Percentiles rank a stretch among this genome's conserved stretches.
Evolutionary conservation across 768 basidiomycete species (phyloP).

Genomic region (Phlebiopsis flavidoalba): DNA sequence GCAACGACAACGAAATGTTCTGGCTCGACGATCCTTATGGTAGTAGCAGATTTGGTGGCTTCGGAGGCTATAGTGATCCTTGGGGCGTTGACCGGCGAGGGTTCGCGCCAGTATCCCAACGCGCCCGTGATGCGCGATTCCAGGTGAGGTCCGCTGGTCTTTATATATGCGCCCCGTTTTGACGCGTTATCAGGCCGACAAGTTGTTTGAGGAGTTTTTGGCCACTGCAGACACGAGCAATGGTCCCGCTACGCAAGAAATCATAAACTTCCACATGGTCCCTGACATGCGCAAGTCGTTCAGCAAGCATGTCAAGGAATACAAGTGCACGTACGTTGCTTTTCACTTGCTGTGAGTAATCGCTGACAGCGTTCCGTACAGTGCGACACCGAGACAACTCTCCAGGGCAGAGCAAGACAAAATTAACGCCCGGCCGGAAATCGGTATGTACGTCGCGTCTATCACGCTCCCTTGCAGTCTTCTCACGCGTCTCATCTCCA

Average conservation of each 20-base stretch:
- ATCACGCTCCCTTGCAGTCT: background rate
- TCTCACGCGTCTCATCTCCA: background rate
- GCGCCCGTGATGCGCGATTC: background rate
- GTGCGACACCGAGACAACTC: background rate
- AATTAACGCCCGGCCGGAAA: background rate
- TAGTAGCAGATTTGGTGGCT: background rate
- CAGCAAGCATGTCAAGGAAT: background rate
- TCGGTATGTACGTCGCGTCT: slow-evolving; percentile 1
- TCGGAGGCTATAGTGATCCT: background rate
- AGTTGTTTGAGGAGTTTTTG: background rate
- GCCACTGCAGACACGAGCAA: slow-evolving; percentile 1
- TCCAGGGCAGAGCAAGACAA: slow-evolving; percentile 2
- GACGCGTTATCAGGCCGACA: background rate
- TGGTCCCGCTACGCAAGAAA: background rate
- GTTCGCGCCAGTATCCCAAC: background rate
- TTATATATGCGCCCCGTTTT: background rate
- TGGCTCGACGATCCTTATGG: background rate
- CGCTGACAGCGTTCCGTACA: background rate
- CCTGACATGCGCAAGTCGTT: slow-evolving; percentile 3
- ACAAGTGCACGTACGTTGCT: background rate
- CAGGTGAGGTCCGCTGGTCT: background rate
- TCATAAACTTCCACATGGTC: slow-evolving; percentile 1
- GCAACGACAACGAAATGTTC: background rate
- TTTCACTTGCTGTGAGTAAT: background rate
- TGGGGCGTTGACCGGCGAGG: background rate